Evolutionary conservation across 495 filamentous ascomycete genomes (phyloP).

Genomic region (Entonaema liquescens): DNA sequence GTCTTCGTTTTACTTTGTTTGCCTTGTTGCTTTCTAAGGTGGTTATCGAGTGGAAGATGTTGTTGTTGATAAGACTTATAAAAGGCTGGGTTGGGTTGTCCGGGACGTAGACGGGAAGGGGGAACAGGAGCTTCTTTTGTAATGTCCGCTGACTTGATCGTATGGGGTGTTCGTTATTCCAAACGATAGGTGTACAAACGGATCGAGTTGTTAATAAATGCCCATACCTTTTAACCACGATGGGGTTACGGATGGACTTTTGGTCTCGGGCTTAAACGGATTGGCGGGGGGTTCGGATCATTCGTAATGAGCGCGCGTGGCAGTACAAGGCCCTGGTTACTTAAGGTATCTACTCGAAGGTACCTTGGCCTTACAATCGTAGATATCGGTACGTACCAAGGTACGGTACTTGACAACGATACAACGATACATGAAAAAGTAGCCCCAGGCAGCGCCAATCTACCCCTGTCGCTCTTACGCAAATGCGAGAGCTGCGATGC

Average conservation of each 20-base stretch:
- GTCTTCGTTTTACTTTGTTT: constrained; percentile 2
- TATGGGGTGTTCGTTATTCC: constrained; percentile 27
- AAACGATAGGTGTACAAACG: constrained; percentile 20
- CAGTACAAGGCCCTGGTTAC: constrained; percentile 21
- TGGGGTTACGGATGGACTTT: constrained; percentile 41
- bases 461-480: constrained; percentile 33
- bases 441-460: constrained; percentile 14
- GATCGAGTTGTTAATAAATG: constrained; percentile 38
- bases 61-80: background rate
- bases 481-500: constrained; percentile 34
- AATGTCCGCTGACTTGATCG: constrained; percentile 38
- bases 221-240: background rate
- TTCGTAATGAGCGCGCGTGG: constrained; percentile 39
- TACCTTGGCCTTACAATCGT: constrained; percentile 9
- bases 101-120: constrained; percentile 25
- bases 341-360: background rate
- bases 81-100: constrained; percentile 6
- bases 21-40: background rate
- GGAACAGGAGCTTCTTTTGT: constrained; percentile 43
- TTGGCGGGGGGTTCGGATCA: constrained; percentile 40
- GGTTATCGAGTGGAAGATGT: background rate
- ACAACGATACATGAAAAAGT: background rate
- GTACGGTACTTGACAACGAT: constrained; percentile 8
- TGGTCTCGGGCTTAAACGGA: constrained; percentile 43
- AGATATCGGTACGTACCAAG: constrained; percentile 11